Base-by-base conservation (phyloP, 768 basidiomycete species). In the Russula brevipes region DNA sequence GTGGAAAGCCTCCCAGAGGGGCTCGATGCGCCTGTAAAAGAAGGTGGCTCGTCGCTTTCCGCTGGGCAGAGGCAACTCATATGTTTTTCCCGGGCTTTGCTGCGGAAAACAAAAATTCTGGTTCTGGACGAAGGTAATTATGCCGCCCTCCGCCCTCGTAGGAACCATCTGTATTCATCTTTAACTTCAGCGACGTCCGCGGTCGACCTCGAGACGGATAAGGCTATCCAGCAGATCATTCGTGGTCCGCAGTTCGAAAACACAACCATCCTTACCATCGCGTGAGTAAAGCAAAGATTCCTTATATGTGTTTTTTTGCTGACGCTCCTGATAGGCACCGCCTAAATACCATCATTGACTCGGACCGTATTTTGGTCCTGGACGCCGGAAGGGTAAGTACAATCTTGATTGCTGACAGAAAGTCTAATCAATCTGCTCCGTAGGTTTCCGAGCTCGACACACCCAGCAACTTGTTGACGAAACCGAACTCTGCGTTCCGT, bases 171-270 rank as follows among this genome's bases (percentile, higher is more conserved):
- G 11, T 35, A 44, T 68, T 60, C 47, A 65, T 59, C 4, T 42
- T 54, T 56, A 7, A 10, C 10, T 41, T 14, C 63, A 89, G 90
- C 92, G 3, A 95, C 92, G 5, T 91, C 87, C 42, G 91, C 92
- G 19, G 91, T 95, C 54, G 94, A 95, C 73, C 77, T 94, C 39
- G 91, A 95, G 70, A 95, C 93, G 9, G 94, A 96, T 71, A 82
- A 82, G 61, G 88, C 88, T 35, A 90, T 95, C 66, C 94, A 97
- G 76, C 85, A 86, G 11, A 93, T 94, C 65, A 89, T 96, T 51
- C 82, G 85, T 33, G 91, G 93, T 7, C 81, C 86, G 4, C 82
- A 87, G 36, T 96, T 95, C 71, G 75, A 80, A 3, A 75, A 87
- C 61, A 86, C 89, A 14, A 94, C 93, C 11, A 92, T 94, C 60